These are phyloP conservation scores for Trichophyton verrucosum DNA, from an alignment of 2,329 filamentous ascomycete species.

Conservation along the genomic window DNA sequence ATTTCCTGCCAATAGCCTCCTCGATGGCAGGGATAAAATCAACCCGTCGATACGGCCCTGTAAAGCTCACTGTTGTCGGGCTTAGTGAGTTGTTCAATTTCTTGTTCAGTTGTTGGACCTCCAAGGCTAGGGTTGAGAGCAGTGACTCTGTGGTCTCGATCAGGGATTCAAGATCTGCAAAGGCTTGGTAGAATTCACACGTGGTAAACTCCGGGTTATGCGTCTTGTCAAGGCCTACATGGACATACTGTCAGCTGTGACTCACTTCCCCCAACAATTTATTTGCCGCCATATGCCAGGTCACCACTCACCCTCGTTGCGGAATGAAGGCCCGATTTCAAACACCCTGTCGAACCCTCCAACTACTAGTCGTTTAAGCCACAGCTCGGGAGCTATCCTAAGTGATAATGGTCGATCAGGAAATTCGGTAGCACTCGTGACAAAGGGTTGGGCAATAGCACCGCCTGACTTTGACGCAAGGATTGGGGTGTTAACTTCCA, in stretches of 20 bases:
- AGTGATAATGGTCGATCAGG: constrained; percentile 59
- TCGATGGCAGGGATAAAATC: constrained; percentile 77
- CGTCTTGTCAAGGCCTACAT: constrained; percentile 56
- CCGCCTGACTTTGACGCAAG: constrained; percentile 73
- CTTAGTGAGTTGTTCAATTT: constrained; percentile 29
- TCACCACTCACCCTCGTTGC: constrained; percentile 60
- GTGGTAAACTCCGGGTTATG: constrained; percentile 98
- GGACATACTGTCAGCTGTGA: constrained; percentile 11
- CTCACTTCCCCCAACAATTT: neutral
- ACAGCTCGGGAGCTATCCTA: constrained; percentile 85
- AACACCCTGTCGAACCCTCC: constrained; percentile 82
- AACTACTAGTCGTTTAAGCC: constrained; percentile 82
- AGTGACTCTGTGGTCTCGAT: constrained; percentile 65
- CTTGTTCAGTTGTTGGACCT: constrained; percentile 37
- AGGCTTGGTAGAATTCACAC: constrained; percentile 91
- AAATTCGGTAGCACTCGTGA: constrained; percentile 66
- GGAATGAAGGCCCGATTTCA: constrained; percentile 83
- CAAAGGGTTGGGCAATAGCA: constrained; percentile 74
- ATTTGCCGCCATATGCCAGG: neutral
- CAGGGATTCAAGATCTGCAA: constrained; percentile 61
- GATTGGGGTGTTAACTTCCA: constrained; percentile 86
- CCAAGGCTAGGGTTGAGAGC: constrained; percentile 46
- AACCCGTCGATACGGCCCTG: constrained; percentile 48
- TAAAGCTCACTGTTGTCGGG: constrained; percentile 46
- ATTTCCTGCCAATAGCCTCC: constrained; percentile 46